Evolutionary conservation across 352 stramenopile species (phyloP).

Genomic region (Phytophthora crassamura): DNA sequence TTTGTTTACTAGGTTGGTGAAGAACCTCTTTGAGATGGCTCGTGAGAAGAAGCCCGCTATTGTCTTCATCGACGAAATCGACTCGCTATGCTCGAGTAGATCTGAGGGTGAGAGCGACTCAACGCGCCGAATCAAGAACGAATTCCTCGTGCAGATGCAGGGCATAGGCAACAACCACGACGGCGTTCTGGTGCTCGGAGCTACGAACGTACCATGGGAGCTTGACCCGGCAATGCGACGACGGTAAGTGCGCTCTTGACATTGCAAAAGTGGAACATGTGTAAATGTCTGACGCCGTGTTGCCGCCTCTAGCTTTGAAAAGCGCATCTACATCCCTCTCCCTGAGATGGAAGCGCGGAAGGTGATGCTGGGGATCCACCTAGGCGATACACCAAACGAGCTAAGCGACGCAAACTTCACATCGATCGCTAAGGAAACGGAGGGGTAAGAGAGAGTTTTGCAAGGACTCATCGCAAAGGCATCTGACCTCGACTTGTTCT

Average conservation of each 20-base stretch:
- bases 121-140: slow-evolving; percentile 96
- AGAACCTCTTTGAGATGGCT: slow-evolving; percentile 99
- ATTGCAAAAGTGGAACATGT: not conserved
- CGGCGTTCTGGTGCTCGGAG: slow-evolving; percentile 95
- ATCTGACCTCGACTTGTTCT: slow-evolving; percentile 4
- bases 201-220: slow-evolving; percentile 99
- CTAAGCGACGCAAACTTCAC: slow-evolving; percentile 96
- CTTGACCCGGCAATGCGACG: slow-evolving; percentile 96
- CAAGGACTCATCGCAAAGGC: not conserved
- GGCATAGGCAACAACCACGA: slow-evolving; percentile 92
- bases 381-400: slow-evolving; percentile 96
- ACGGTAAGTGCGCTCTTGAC: slow-evolving; percentile 63
- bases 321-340: slow-evolving; percentile 99
- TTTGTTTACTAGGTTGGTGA: slow-evolving; percentile 86
- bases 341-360: slow-evolving; percentile 92
- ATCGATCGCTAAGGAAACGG: slow-evolving; percentile 90
- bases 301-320: slow-evolving; percentile 93
- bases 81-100: slow-evolving; percentile 94
- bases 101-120: slow-evolving; percentile 96
- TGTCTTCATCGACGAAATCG: slow-evolving; percentile 99
- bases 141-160: slow-evolving; percentile 99
- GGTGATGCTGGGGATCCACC: slow-evolving; percentile 97
- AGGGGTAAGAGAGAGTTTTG: slow-evolving; percentile 74
- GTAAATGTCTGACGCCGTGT: slow-evolving; percentile 7
- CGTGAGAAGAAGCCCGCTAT: slow-evolving; percentile 94